Base-by-base conservation (phyloP, 2,329 filamentous ascomycete species). In the Rachicladosporium sp. region DNA sequence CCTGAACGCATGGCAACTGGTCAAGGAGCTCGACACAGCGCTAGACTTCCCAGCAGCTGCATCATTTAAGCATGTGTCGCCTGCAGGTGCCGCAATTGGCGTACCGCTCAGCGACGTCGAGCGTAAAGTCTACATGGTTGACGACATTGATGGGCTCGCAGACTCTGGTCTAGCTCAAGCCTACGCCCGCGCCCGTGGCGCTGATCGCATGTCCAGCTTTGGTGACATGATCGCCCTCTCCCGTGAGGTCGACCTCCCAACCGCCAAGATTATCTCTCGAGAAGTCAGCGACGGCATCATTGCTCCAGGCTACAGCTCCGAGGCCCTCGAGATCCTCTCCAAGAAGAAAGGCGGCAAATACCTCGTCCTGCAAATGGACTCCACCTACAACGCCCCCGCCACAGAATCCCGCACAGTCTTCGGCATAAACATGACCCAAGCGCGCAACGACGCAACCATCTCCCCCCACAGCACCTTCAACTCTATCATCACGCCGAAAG, bases 331-430 rank as follows among this genome's bases (percentile, higher is more conserved):
- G 56, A 87, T 98, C 46, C 76, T 98, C 48, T 82, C 78, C 66
- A 95, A 94, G 77, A 98, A 98, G 76, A 98, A 98, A 74, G 88
- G 81, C 40, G 91, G 91, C 58, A 93, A 87, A 63, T 98, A 96
- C 70, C 78, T 96, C 35, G 83, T 96, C 35, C 79, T 96, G 31
- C 79, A 96, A 67, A 95, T 98, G 69, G 87, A 98, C 59, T 78
- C 83, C 37, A 76, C 82, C 51, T 96, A 88, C 66, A 74, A 75
- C 47, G 89, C 91, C n/a, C 62, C 71, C 9, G 48, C 65, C 4
- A 73, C 78, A 52, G 91, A 98, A 70, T 78, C 77, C 38, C 78
- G 91, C 51, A 91, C 83, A 15, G 82, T 96, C 42, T 96, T 89
- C 62, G 91, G 91, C 48, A 75, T 98, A 53, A 85, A 75, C 52